Base-by-base conservation (phyloP, 2,329 filamentous ascomycete species). In the Ophiobolus disseminans region DNA sequence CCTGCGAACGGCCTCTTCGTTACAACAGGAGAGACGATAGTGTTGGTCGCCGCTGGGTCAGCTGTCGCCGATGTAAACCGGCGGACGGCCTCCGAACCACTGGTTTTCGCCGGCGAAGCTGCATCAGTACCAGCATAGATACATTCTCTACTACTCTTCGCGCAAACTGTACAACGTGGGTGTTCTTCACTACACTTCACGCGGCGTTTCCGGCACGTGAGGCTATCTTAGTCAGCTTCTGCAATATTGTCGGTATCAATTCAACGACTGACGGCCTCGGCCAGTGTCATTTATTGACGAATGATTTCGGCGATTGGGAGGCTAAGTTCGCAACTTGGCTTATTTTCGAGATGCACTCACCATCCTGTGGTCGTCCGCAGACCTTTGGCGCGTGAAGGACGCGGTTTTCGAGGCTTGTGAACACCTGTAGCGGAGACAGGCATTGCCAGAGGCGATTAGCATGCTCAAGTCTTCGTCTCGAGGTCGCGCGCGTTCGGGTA, bases 101-200 rank as follows among this genome's bases (percentile, higher is more conserved):
- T 55, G 14, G 47, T 34, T 31, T 40, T 48, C n/a, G 52, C 22
- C 34, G 48, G 20, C 16, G 37, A 44, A 16, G 42, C 16, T 34
- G 44, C 19, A 25, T 64, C 56, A 25, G 39, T 55, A n/a, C 42
- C 20, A 3, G 55, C 68, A 60, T 77, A 78, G 11, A 72, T 56
- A 55, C 77, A 80, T 45, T 72, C 69, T 50, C 76, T 72, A 36
- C 71, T 66, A 31, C 72, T 74, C 55, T 78, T 79, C 13, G 67
- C 59, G 60, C 77, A 80, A 55, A 73, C 74, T 28, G 72, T 71
- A 54, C 77, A 79, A 23, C 69, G 61, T 11, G 76, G 77, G 52
- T 73, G 75, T 26, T 66, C 67, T 64, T 81, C 78, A 53, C 80
- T 78, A 58, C 79, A 81, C 65, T 81, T 82, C 60, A 80, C 78